Evolutionary conservation across 139 green algal species (phyloP).

Genomic region (Chlorella sp.): DNA sequence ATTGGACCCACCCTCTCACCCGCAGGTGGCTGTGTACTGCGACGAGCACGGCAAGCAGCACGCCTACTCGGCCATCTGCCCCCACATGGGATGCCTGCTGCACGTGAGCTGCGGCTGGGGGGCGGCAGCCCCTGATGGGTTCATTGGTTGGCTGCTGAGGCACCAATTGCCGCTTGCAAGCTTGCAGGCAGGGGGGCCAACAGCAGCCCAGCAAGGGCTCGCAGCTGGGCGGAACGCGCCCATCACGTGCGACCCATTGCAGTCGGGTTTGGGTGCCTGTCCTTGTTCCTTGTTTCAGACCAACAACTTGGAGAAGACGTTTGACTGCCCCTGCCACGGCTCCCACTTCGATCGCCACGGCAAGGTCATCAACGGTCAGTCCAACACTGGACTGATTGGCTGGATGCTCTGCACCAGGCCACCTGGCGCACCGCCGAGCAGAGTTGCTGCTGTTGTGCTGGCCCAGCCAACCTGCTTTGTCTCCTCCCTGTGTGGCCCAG

Average conservation of each 20-base stretch:
- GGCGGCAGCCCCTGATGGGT: background rate
- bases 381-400: background rate
- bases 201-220: too few species aligned
- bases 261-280: background rate
- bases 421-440: background rate
- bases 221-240: too few species aligned
- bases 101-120: conserved; percentile 14
- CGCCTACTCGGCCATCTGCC: conserved; percentile 48
- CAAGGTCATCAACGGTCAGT: conserved; percentile 58
- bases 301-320: conserved; percentile 72
- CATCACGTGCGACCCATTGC: too few species aligned
- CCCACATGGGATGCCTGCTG: conserved; percentile 62
- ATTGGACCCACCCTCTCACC: background rate
- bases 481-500: background rate
- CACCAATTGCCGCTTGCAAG: background rate
- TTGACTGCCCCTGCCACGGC: conserved; percentile 81
- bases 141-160: background rate
- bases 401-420: too few species aligned
- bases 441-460: background rate
- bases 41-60: conserved; percentile 42
- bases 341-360: conserved; percentile 60
- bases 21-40: conserved; percentile 44
- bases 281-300: conserved; percentile 31
- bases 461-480: background rate
- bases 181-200: too few species aligned